Evolutionary conservation across 2,329 filamentous ascomycete genomes (phyloP), one percentile per base, ranked within the genome.

Genomic region (Talaromyces sp.): DNA sequence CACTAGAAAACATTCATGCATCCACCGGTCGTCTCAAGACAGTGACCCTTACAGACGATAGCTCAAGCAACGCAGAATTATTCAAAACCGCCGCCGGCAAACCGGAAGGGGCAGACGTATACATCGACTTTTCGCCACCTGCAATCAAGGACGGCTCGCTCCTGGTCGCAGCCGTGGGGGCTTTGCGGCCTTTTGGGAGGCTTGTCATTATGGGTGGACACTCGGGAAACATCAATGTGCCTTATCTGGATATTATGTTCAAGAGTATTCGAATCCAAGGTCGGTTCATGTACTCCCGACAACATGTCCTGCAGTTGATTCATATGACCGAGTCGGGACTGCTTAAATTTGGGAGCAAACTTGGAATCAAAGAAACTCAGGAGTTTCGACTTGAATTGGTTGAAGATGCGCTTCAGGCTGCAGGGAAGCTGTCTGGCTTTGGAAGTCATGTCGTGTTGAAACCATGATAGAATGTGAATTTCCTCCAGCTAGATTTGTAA

Each of bases 81-180:
- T 57, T 61, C 18, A 27, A 30, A 10, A 10, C 7, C 4, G 61
- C 63, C 3, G 55, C 57, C 27, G 56, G 59, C 2, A 66, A 52
- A 16, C 16, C 55, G 3, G 59, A 62, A 4, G 63, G 63, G 3
- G 63, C 61, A 27, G 65, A 66, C 51, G 65, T 52, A 28, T 65
- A 62, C 34, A 42, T 66, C 7, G 61, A 66, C 50, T 52, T 66
- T 34, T 66, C 63, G 2, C 65, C 65, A n/a, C 65, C 65, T 10
- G 61, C 63, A 1, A 54, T 42, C 4, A 23, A 61, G 28, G 57
- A 44, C 3, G 55, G 23, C 3, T 57, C 61, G n/a, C 36, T 64
- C 23, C 18, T 65, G 5, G 40, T 33, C 4, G 56, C 63, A 30
- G 65, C 57, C 36, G 53, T 61, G 5, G 40, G 18, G 4, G 59